Evolutionary conservation across 441 rosid genomes (phyloP).

Genomic region (Erodium trifolium): DNA sequence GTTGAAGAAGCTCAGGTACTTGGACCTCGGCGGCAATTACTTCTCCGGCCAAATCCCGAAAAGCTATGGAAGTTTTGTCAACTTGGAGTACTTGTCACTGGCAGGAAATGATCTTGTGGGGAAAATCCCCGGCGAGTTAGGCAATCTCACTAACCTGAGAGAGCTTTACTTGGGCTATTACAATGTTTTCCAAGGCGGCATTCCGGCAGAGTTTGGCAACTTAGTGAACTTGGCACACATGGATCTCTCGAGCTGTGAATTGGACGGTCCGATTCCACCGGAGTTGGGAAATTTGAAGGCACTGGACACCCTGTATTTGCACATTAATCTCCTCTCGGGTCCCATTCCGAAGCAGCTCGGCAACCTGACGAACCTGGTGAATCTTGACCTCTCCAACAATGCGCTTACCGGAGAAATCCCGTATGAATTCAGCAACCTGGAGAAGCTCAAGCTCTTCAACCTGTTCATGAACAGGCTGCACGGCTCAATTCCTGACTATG

Average conservation of each 20-base stretch:
- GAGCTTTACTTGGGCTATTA: slow-evolving; percentile 37
- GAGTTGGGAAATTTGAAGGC: slow-evolving; percentile 36
- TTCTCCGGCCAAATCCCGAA: slow-evolving; percentile 37
- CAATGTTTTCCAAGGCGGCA: slow-evolving; percentile 40
- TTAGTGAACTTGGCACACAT: slow-evolving; percentile 30
- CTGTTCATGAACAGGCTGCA: slow-evolving; percentile 45
- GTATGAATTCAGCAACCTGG: slow-evolving; percentile 27
- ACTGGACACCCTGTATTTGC: slow-evolving; percentile 34
- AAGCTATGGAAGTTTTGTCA: slow-evolving; percentile 26
- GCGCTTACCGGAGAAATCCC: slow-evolving; percentile 44
- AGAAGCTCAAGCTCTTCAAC: slow-evolving; percentile 35
- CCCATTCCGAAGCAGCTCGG: slow-evolving; percentile 37
- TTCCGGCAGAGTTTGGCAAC: slow-evolving; percentile 37
- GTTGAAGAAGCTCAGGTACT: slow-evolving; percentile 30
- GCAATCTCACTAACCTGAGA: slow-evolving; percentile 35
- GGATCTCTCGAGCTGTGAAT: slow-evolving; percentile 40
- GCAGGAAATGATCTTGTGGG: slow-evolving; percentile 43
- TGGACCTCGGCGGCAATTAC: slow-evolving; percentile 44
- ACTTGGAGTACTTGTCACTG: slow-evolving; percentile 37
- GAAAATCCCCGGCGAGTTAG: slow-evolving; percentile 37
- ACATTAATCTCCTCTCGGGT: slow-evolving; percentile 37
- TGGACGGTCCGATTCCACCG: slow-evolving; percentile 35
- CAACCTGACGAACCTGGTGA: slow-evolving; percentile 34
- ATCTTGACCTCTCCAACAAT: slow-evolving; percentile 44
- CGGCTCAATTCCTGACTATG: slow-evolving; percentile 39